These are phyloP conservation scores for Solanum hybrid DNA, from an alignment of 305 asterid species.

Conservation along the genomic window DNA sequence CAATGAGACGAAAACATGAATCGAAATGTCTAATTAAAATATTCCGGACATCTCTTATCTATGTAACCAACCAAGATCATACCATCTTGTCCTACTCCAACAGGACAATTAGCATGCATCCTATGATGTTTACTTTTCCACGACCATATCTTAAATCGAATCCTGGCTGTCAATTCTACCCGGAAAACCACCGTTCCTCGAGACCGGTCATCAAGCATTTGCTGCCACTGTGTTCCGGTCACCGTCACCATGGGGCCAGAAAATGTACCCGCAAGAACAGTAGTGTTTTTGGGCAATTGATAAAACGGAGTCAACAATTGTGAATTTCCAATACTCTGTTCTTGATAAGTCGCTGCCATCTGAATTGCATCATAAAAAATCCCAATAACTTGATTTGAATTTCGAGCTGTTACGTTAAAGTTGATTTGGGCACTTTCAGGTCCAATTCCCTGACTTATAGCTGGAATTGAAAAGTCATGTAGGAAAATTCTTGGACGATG, in stretches of 20 bases:
- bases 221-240: constrained; percentile 18
- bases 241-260: constrained; percentile 28
- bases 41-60: constrained; percentile 32
- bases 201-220: constrained; percentile 10
- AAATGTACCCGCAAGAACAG: constrained; percentile 16
- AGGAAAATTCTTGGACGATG: constrained; percentile 72
- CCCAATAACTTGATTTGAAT: constrained; percentile 56
- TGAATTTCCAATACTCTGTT: constrained; percentile 30
- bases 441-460: constrained; percentile 30
- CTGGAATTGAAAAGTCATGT: constrained; percentile 51
- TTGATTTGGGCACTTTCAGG: constrained; percentile 25
- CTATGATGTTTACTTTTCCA: constrained; percentile 32
- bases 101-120: constrained; percentile 31
- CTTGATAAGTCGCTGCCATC: constrained; percentile 16
- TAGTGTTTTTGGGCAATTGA: constrained; percentile 39
- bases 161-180: constrained; percentile 21
- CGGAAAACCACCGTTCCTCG: constrained; percentile 25
- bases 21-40: constrained; percentile 16
- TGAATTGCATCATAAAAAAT: constrained; percentile 50
- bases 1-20: background rate
- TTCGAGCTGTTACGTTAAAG: constrained; percentile 58
- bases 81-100: constrained; percentile 38
- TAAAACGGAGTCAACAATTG: constrained; percentile 41
- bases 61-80: constrained; percentile 12
- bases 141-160: constrained; percentile 26